Conservation (phyloP, 2,329 filamentous ascomycete species). For the Fusarium musae region DNA sequence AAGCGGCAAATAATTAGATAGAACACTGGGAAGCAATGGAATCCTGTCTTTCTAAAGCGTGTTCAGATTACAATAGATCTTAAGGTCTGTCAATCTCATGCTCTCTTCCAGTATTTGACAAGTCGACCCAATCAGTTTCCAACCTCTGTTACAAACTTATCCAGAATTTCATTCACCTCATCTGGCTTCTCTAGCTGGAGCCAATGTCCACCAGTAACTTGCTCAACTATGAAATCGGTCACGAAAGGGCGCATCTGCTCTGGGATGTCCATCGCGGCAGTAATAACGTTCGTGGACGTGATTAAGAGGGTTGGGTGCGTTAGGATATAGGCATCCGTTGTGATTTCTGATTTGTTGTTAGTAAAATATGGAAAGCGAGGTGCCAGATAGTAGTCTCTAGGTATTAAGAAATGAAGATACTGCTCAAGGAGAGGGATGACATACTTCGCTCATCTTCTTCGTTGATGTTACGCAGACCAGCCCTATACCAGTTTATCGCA, state of each 20-base stretch:
- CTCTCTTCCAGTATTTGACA: no score
- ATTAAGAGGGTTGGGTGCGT: neutral
- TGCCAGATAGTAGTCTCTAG: neutral
- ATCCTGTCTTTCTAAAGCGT: no score
- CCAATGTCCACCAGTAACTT: neutral
- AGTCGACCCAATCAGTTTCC: no score
- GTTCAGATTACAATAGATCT: fast-evolving
- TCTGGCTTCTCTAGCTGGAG: neutral
- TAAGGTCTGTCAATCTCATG: neutral
- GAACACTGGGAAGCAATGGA: no score
- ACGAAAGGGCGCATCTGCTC: neutral
- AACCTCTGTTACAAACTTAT: neutral
- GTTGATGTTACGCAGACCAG: neutral
- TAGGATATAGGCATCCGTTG: neutral
- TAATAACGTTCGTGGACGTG: neutral
- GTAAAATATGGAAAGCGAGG: neutral
- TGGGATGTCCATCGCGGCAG: neutral
- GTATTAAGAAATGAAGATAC: neutral
- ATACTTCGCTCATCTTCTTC: neutral
- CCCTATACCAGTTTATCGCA: neutral
- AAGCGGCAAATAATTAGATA: no score
- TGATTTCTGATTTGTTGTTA: neutral
- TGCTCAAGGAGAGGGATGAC: neutral
- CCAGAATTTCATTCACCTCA: neutral
- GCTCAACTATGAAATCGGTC: neutral